Evolutionary conservation across 2,329 filamentous ascomycete genomes (phyloP).

Genomic region (Colletotrichum sp.): DNA sequence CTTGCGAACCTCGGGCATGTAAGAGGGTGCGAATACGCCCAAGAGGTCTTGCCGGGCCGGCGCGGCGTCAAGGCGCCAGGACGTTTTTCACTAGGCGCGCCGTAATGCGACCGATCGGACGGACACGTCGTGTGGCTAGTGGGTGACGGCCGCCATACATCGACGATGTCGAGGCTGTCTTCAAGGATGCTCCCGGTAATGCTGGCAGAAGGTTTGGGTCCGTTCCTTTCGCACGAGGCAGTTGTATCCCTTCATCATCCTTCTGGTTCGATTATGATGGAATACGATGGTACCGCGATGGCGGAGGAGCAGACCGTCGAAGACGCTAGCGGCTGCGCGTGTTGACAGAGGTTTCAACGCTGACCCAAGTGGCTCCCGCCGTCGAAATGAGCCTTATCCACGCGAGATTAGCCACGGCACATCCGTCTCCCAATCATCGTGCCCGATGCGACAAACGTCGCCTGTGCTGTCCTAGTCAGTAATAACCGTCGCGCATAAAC

Average conservation of each 20-base stretch:
- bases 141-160: neutral
- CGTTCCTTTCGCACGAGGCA: neutral
- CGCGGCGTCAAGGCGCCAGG: neutral
- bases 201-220: neutral
- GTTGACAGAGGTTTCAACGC: neutral
- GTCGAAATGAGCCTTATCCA: slow-evolving; percentile 13
- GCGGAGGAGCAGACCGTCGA: neutral
- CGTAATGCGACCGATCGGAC: neutral
- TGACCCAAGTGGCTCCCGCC: neutral
- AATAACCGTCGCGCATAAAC: neutral
- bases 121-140: neutral
- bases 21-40: neutral
- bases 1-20: neutral
- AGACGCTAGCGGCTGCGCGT: neutral
- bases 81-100: neutral
- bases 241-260: neutral
- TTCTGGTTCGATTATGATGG: neutral
- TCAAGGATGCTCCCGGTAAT: neutral
- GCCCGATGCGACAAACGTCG: neutral
- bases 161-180: neutral
- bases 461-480: neutral
- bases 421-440: neutral
- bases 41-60: neutral
- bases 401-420: slow-evolving; percentile 19
- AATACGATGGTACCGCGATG: neutral